phyloP scores from a whole-genome alignment of 75 land plant species.

The Pinus tabuliformis region DNA sequence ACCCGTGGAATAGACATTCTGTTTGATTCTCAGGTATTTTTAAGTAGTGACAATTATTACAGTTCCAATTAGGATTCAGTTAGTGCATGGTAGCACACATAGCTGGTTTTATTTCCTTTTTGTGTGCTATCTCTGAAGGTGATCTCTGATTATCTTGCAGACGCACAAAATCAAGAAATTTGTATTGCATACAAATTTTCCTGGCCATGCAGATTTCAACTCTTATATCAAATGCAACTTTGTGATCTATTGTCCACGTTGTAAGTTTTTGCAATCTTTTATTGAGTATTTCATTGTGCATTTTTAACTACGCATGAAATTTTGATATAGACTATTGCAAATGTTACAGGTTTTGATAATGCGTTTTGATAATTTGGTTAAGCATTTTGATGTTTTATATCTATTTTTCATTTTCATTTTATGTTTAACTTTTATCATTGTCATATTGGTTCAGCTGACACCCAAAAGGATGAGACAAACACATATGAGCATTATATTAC shows the following conservation, averaged over 20 bases:
- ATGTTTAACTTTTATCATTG: background rate
- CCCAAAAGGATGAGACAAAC: slow-evolving; percentile 23
- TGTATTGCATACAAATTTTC: slow-evolving; percentile 91
- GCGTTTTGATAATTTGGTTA: too few species aligned
- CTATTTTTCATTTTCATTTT: background rate
- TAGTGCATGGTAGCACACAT: background rate
- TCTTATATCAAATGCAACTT: slow-evolving; percentile 98
- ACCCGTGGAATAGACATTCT: slow-evolving; percentile 90
- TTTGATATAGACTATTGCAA: background rate
- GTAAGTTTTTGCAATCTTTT: slow-evolving; percentile 28
- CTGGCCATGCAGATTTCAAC: slow-evolving; percentile 96
- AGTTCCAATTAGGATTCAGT: background rate
- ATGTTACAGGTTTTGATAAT: background rate
- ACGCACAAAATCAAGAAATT: slow-evolving; percentile 92
- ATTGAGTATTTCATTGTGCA: background rate
- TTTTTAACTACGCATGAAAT: background rate
- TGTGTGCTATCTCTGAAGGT: background rate
- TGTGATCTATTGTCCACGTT: slow-evolving; percentile 55
- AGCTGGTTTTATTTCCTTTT: background rate
- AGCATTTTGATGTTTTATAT: too few species aligned
- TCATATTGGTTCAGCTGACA: slow-evolving; percentile 20
- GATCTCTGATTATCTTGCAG: slow-evolving; percentile 32
- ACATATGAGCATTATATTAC: slow-evolving; percentile 49
- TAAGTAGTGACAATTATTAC: background rate
- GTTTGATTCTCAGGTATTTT: slow-evolving; percentile 91